A percentile compares a stretch with the other conserved stretches of the same genome.
Conservation (phyloP, 2,329 filamentous ascomycete genomes). For the Gnomoniopsis smithogilvyi region DNA sequence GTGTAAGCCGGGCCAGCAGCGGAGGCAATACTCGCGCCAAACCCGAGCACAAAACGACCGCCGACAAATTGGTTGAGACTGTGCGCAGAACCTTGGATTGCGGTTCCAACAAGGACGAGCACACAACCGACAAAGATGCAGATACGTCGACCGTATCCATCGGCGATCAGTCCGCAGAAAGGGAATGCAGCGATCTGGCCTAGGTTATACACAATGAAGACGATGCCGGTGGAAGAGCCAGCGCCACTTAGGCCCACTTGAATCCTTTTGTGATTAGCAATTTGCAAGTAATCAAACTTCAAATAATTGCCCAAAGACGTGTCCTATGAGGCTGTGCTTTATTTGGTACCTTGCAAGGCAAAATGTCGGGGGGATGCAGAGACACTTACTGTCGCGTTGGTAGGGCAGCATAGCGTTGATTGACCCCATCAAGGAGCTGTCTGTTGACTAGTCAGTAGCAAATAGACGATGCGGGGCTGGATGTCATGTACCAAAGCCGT, state of each 20-base stretch:
- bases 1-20: slow-evolving; percentile 46
- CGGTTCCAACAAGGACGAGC: slow-evolving; percentile 41
- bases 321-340: no score
- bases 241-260: slow-evolving; percentile 31
- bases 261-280: no score
- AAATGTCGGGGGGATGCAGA: no score
- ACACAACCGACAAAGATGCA: slow-evolving; percentile 45
- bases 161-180: slow-evolving; percentile 43
- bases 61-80: slow-evolving; percentile 43
- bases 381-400: slow-evolving; percentile 35
- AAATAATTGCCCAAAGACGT: no score
- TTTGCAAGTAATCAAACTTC: no score
- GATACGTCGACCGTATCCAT: slow-evolving; percentile 43
- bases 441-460: slow-evolving; percentile 22
- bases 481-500: slow-evolving; percentile 42
- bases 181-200: slow-evolving; percentile 45
- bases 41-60: slow-evolving; percentile 61
- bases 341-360: no score
- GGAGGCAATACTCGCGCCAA: slow-evolving; percentile 46
- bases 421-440: slow-evolving; percentile 50
- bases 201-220: slow-evolving; percentile 51
- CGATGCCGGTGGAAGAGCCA: slow-evolving; percentile 40
- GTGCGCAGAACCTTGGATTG: slow-evolving; percentile 41
- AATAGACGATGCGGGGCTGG: neutral
- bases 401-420: slow-evolving; percentile 53